A percentile compares a stretch with the other conserved stretches of the same genome.
Evolutionary conservation across 2,329 filamentous ascomycete species (phyloP).

Genomic region (Colletotrichum abscissum): DNA sequence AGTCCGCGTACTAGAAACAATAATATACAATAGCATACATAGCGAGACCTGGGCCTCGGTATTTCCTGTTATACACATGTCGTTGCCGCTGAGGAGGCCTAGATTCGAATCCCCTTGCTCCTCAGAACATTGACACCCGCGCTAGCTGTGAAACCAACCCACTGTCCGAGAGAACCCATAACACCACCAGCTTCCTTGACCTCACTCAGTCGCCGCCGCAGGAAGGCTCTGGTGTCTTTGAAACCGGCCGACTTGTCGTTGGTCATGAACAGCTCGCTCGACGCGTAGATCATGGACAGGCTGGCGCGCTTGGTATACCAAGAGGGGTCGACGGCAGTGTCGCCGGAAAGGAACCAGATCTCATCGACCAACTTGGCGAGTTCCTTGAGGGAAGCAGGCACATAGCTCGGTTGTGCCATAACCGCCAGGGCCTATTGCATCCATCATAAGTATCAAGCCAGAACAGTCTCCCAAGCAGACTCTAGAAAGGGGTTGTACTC

Average conservation of each 20-base stretch:
- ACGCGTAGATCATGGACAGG: conserved; percentile 71
- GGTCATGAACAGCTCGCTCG: conserved; percentile 93
- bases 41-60: neutral
- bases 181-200: conserved; percentile 70
- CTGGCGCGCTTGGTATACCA: conserved; percentile 82
- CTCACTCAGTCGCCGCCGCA: conserved; percentile 81
- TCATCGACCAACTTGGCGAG: conserved; percentile 88
- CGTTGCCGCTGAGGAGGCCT: conserved; percentile 38
- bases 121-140: conserved; percentile 84
- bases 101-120: conserved; percentile 89
- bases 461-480: neutral
- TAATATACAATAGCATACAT: neutral
- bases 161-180: conserved; percentile 75
- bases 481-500: conserved; percentile 31
- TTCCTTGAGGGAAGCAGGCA: conserved; percentile 81
- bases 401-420: conserved; percentile 86
- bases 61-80: neutral
- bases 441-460: neutral
- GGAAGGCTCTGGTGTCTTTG: conserved; percentile 80
- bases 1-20: conserved; percentile 14
- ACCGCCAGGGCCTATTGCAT: conserved; percentile 79
- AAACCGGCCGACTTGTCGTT: conserved; percentile 83
- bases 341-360: conserved; percentile 88
- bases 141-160: conserved; percentile 83
- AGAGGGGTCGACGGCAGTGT: conserved; percentile 81